Conservation (phyloP, 2,329 filamentous ascomycete genomes). For the Fusarium pseudonygamai region DNA sequence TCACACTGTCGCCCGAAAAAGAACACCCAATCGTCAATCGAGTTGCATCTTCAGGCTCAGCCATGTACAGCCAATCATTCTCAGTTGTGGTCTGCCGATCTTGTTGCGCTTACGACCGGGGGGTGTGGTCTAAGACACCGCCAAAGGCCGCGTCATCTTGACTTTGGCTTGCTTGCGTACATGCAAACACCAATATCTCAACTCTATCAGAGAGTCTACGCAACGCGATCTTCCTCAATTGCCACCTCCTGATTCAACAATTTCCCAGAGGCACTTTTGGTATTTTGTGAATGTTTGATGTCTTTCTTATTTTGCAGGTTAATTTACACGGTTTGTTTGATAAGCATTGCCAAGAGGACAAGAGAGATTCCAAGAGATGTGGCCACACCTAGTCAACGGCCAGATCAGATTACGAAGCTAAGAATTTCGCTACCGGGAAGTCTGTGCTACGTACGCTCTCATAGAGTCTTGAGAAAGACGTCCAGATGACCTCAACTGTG, state of each 20-base stretch:
- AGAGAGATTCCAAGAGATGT: neutral
- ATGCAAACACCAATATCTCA: conserved; percentile 29
- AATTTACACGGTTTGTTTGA: neutral
- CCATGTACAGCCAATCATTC: conserved; percentile 23
- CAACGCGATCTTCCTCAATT: conserved; percentile 16
- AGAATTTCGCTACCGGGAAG: conserved; percentile 3
- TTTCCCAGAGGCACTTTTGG: neutral
- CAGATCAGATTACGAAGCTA: conserved; percentile 10
- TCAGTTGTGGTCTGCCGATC: conserved; percentile 16
- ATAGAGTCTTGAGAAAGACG: neutral
- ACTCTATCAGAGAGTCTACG: conserved; percentile 12
- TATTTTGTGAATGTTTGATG: neutral
- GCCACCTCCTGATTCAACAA: conserved; percentile 28
- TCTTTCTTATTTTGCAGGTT: neutral
- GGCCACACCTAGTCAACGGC: conserved; percentile 13
- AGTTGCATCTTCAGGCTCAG: conserved; percentile 6
- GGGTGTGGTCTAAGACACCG: conserved; percentile 37
- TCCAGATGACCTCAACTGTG: conserved; percentile 10
- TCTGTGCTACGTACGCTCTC: conserved; percentile 17
- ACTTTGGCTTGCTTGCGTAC: conserved; percentile 42
- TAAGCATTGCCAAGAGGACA: conserved; percentile 13
- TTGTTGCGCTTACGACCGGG: conserved; percentile 32
- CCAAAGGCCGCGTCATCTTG: conserved; percentile 43
- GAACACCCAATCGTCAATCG: conserved; percentile 19
- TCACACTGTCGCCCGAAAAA: conserved; percentile 3